A percentile compares a stretch with the other conserved stretches of the same genome.
These are phyloP conservation scores for Oryza glaberrima DNA, from an alignment of 176 grass and related monocot species.

Conservation along the genomic window DNA sequence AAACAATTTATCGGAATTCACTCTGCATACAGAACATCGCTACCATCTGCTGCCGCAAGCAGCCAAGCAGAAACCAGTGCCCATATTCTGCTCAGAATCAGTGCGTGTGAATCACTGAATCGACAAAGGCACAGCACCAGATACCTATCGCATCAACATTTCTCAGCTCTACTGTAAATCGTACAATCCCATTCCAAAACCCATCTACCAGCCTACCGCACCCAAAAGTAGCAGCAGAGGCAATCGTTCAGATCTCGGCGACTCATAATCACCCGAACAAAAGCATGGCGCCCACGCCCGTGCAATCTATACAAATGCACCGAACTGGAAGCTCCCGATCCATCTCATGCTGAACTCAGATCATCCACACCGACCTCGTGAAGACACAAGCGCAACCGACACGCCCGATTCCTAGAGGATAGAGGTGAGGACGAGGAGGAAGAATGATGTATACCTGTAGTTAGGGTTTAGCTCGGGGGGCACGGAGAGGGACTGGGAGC, in stretches of 20 bases:
- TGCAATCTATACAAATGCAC: not conserved
- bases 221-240: not conserved
- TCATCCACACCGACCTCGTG: slow-evolving; percentile 19
- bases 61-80: not conserved
- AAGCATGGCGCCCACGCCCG: not conserved
- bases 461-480: slow-evolving; percentile 86
- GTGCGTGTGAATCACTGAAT: too few relatives aligned
- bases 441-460: slow-evolving; percentile 61
- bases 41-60: not conserved
- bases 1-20: not conserved
- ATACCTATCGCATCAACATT: too few relatives aligned
- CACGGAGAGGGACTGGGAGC: slow-evolving; percentile 76
- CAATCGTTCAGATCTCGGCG: not conserved
- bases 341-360: not conserved
- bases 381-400: not conserved
- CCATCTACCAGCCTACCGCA: too few relatives aligned
- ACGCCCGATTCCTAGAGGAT: not conserved
- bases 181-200: not conserved
- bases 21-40: not conserved
- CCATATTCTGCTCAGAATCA: too few relatives aligned
- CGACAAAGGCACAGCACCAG: too few relatives aligned
- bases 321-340: not conserved
- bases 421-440: not conserved
- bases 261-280: not conserved
- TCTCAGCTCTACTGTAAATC: not conserved